These are phyloP conservation scores for Inonotus obliquus DNA, from an alignment of 1,284 basidiomycete species.

Conservation along the genomic window DNA sequence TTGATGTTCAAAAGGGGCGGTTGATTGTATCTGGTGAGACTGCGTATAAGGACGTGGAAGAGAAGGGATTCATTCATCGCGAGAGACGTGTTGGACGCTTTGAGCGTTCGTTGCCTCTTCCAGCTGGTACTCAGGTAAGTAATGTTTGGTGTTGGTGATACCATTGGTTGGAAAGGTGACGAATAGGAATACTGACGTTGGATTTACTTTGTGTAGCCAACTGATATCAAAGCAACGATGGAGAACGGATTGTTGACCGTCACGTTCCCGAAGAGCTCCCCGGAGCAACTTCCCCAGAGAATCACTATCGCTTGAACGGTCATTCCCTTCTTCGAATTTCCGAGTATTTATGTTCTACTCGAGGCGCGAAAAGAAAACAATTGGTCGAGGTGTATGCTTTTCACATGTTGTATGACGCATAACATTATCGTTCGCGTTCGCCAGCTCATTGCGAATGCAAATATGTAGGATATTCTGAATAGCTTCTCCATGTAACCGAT, in stretches of 20 bases:
- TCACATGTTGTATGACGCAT: too few relatives aligned
- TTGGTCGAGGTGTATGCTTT: too few relatives aligned
- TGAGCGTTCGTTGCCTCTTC: conserved; percentile 20
- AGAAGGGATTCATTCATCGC: conserved; percentile 42
- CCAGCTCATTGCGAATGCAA: too few relatives aligned
- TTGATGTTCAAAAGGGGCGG: conserved; percentile 39
- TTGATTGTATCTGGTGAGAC: conserved; percentile 44
- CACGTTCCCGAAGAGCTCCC: conserved; percentile 38
- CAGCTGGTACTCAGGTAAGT: conserved; percentile 10
- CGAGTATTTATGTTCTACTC: too few relatives aligned
- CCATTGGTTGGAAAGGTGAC: not conserved
- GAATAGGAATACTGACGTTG: not conserved
- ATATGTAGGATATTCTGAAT: too few relatives aligned
- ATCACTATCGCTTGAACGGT: conserved; percentile 30
- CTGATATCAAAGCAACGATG: conserved; percentile 41
- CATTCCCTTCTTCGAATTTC: not conserved
- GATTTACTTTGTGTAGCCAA: conserved; percentile 25
- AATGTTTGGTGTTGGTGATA: not conserved
- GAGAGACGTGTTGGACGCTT: conserved; percentile 39
- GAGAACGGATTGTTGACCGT: conserved; percentile 40
- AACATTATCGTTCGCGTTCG: too few relatives aligned
- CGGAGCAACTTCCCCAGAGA: conserved; percentile 32
- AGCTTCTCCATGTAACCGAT: too few relatives aligned
- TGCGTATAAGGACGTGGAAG: conserved; percentile 30
- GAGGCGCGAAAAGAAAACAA: too few relatives aligned